phyloP scores from a whole-genome alignment of 805 yeast genomes.

The Monosporozyma solicola region DNA sequence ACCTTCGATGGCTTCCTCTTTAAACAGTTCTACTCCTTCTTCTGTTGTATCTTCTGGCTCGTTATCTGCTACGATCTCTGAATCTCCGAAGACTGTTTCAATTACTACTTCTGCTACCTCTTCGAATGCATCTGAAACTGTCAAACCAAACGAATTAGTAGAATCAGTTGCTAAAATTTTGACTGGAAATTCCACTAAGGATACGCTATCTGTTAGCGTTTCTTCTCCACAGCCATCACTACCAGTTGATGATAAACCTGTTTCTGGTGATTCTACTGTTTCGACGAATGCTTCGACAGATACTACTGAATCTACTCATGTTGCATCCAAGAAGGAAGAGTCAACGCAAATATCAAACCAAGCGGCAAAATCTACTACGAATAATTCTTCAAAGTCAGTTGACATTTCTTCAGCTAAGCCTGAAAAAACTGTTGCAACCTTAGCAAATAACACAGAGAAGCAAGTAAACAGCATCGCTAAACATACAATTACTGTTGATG shows the following conservation, averaged over 20 bases:
- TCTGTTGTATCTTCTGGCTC: background rate
- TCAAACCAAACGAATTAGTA: too few species aligned
- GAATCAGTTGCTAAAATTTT: too few species aligned
- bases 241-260: too few species aligned
- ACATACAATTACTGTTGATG: conserved; percentile 6
- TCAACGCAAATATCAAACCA: too few species aligned
- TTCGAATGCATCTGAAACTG: too few species aligned
- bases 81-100: background rate
- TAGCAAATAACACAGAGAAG: background rate
- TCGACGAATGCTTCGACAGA: too few species aligned
- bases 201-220: too few species aligned
- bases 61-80: background rate
- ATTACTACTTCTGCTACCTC: too few species aligned
- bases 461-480: background rate
- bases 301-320: background rate
- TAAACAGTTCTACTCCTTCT: background rate
- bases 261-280: too few species aligned
- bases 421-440: background rate
- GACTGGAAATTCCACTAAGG: too few species aligned
- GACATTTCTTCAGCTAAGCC: background rate
- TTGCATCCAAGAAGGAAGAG: background rate
- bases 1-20: too few species aligned
- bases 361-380: background rate
- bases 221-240: too few species aligned
- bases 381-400: background rate